phyloP scores from a whole-genome alignment of 139 green algal genomes.

The Zygnema cylindricum region DNA sequence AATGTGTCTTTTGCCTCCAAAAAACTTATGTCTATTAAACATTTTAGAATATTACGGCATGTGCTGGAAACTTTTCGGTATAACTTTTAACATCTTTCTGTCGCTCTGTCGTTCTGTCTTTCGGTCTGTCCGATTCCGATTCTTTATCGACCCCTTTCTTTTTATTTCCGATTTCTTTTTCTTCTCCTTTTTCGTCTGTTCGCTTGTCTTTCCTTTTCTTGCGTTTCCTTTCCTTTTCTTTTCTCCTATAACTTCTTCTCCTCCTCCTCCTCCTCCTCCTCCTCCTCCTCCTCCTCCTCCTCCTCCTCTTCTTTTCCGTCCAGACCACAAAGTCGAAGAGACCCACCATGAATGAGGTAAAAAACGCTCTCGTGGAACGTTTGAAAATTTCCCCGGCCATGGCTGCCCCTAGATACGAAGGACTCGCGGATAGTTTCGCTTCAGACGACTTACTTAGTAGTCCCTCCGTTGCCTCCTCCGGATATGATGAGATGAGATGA shows the following conservation, averaged over 20 bases:
- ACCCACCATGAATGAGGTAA: slow-evolving; percentile 10
- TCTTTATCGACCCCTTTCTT: too few species aligned
- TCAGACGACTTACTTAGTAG: background rate
- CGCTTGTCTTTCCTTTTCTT: background rate
- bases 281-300: background rate
- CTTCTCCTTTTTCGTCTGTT: background rate
- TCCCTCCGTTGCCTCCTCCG: background rate
- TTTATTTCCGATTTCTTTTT: background rate
- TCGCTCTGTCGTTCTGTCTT: too few species aligned
- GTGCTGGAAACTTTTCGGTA: too few species aligned
- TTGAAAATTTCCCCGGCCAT: background rate
- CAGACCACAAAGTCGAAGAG: background rate
- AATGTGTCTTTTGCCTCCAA: too few species aligned
- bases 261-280: background rate
- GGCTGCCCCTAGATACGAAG: background rate
- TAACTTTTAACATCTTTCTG: too few species aligned
- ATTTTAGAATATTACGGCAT: too few species aligned
- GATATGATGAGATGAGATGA: background rate
- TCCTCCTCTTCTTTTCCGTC: background rate
- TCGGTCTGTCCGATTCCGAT: too few species aligned
- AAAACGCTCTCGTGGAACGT: slow-evolving; percentile 14
- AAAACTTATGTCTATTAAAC: too few species aligned
- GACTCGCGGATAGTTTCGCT: background rate
- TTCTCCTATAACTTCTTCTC: background rate
- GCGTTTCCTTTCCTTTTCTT: background rate